Evolutionary conservation across 371 early-diverging fungal genomes (phyloP).

Genomic region (Rhizopus sp.): DNA sequence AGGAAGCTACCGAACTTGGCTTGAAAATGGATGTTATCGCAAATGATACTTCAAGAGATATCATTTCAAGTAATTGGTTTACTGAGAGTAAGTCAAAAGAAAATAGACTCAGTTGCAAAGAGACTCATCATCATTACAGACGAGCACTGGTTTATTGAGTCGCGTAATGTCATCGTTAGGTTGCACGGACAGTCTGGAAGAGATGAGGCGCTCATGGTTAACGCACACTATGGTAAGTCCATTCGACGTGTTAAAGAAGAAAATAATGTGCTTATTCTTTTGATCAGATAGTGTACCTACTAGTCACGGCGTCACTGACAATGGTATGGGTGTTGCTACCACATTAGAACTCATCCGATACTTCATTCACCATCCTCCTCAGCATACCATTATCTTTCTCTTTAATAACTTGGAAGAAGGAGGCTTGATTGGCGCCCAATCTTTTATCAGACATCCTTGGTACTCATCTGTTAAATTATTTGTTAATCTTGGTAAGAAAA

Average conservation of each 20-base stretch:
- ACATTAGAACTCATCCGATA: constrained; percentile 72
- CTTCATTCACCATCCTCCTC: constrained; percentile 58
- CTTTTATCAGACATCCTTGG: constrained; percentile 82
- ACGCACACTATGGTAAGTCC: constrained; percentile 59
- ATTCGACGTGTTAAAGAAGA: not conserved
- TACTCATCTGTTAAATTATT: constrained; percentile 70
- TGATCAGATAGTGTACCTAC: constrained; percentile 70
- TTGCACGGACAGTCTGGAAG: constrained; percentile 44
- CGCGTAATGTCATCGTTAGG: constrained; percentile 54
- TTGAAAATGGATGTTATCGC: constrained; percentile 46
- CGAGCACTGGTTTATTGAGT: constrained; percentile 48
- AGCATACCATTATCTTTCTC: constrained; percentile 72
- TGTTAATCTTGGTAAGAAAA: constrained; percentile 70
- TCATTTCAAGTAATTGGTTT: constrained; percentile 26
- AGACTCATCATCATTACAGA: constrained; percentile 24
- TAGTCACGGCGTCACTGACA: constrained; percentile 84
- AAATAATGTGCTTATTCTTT: not conserved
- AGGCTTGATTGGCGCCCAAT: constrained; percentile 72
- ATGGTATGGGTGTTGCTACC: constrained; percentile 76
- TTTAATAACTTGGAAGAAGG: constrained; percentile 90
- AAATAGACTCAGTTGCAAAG: constrained; percentile 36
- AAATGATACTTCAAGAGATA: constrained; percentile 31
- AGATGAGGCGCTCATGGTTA: constrained; percentile 51
- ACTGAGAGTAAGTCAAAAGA: constrained; percentile 33
- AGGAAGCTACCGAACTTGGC: constrained; percentile 34